Evolutionary conservation across 1,284 basidiomycete genomes (phyloP).

Genomic region (Paramarasmius palmivorus): DNA sequence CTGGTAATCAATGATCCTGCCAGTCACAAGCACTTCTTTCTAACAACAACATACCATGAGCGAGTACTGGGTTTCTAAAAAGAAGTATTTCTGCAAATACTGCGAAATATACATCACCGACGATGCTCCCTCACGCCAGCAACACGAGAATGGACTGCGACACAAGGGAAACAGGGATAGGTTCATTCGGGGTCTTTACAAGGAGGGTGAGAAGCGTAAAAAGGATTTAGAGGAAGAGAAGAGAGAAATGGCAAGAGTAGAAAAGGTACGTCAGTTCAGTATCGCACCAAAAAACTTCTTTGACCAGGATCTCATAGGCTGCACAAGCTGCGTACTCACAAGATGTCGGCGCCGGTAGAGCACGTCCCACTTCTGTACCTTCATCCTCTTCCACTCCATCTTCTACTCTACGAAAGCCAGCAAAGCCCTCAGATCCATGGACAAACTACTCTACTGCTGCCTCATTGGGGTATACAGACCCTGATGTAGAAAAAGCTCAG

Average conservation of each 20-base stretch:
- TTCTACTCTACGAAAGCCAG: constrained; percentile 40
- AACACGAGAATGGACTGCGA: constrained; percentile 92
- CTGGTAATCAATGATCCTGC: too few species aligned
- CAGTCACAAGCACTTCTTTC: too few species aligned
- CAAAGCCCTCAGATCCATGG: constrained; percentile 69
- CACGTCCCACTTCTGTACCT: constrained; percentile 39
- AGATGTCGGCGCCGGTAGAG: constrained; percentile 69
- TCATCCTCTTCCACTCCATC: constrained; percentile 41
- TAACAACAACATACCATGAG: too few species aligned
- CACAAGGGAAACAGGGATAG: constrained; percentile 95
- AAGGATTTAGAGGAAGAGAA: constrained; percentile 86
- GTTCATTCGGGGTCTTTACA: constrained; percentile 91
- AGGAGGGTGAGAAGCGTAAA: constrained; percentile 86
- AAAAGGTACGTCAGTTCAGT: constrained; percentile 56
- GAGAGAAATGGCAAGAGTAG: constrained; percentile 83
- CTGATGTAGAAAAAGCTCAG: constrained; percentile 60
- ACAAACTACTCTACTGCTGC: constrained; percentile 87
- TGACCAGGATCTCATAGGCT: constrained; percentile 42
- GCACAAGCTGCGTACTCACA: constrained; percentile 74
- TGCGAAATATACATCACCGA: constrained; percentile 92
- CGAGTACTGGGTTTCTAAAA: constrained; percentile 86
- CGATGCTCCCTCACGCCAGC: constrained; percentile 88
- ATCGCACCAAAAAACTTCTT: constrained; percentile 4
- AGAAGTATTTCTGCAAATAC: constrained; percentile 85
- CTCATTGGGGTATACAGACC: constrained; percentile 78